These are phyloP conservation scores for Oleoguttula mirabilis DNA, from an alignment of 495 filamentous ascomycete species.

Conservation along the genomic window DNA sequence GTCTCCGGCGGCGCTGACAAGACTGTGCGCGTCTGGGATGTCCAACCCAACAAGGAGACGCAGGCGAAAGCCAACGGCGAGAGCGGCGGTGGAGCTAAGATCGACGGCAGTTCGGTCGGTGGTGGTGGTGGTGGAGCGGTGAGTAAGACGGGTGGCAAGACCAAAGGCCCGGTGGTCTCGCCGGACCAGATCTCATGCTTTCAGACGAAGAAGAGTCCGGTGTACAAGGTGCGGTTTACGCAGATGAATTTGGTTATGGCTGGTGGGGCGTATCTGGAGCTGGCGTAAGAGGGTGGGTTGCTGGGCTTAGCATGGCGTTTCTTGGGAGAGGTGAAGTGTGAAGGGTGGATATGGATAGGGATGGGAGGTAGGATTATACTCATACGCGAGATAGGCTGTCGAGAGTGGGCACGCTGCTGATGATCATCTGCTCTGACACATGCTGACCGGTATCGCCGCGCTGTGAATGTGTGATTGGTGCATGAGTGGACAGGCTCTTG, in stretches of 20 bases:
- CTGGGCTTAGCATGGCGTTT: slow-evolving; percentile 9
- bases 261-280: slow-evolving; percentile 70
- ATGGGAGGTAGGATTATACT: no score
- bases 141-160: slow-evolving; percentile 33
- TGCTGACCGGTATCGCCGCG: no score
- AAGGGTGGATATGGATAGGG: no score
- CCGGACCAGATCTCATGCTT: slow-evolving; percentile 89
- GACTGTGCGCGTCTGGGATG: slow-evolving; percentile 87
- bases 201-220: slow-evolving; percentile 87
- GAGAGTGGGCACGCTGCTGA: no score
- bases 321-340: neutral
- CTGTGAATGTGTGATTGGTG: no score
- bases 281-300: neutral
- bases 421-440: no score
- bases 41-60: slow-evolving; percentile 22
- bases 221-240: slow-evolving; percentile 87
- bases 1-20: slow-evolving; percentile 84
- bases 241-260: slow-evolving; percentile 85
- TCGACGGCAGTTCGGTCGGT: slow-evolving; percentile 15
- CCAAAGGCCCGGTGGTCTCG: slow-evolving; percentile 78
- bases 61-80: slow-evolving; percentile 47
- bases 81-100: slow-evolving; percentile 39
- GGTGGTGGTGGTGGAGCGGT: slow-evolving; percentile 26
- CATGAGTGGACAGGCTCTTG: no score
- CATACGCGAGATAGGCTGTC: no score